Evolutionary conservation across 2,329 filamentous ascomycete species (phyloP), one percentile per base, ranked within the genome.

Genomic region (Alternaria sp.): DNA sequence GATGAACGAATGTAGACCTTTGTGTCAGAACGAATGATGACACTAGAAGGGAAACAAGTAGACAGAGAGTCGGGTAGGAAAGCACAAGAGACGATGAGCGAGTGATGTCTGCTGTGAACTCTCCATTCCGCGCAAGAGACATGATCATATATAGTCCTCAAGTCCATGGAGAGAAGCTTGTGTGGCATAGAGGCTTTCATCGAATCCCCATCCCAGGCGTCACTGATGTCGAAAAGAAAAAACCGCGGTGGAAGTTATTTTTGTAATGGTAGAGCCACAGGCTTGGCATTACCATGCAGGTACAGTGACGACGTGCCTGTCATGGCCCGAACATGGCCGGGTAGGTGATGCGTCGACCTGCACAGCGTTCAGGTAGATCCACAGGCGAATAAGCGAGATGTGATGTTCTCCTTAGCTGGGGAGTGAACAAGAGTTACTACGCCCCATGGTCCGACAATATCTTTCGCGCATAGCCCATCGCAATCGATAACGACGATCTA

Each of bases 1-100:
- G 12, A 5, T 40, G n/a, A 58, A 46, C 28, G 44, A 56, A 16
- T 49, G 54, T 22, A 6, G 14, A 28, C 1, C 11, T 41, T 32
- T 6, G 41, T 3, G 49, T 43, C 48, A 53, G 40, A 53, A 52
- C 25, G 48, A 53, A 27, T 58, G 55, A 58, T 52, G 55, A 40
- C 44, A 22, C 28, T 14, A 40, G 14, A 12, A 34, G 25, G 41
- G 5, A 11, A 16, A 2, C 3, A 10, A 30, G 5, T 30, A 44
- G 38, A 30, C 2, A 44, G 28, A 30, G 5, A 28, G 25, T 14
- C 25, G 52, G 7, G n/a, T 20, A 46, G 28, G 43, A 32, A 8
- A 16, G 22, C 28, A 38, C 40, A 34, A 43, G 18, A 20, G 40
- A 45, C 40, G 36, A 46, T 44, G 30, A 44, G 16, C 43, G 34